These are phyloP conservation scores for Tetradesmus obliquus DNA, from an alignment of 139 green algal genomes.

Conservation along the genomic window DNA sequence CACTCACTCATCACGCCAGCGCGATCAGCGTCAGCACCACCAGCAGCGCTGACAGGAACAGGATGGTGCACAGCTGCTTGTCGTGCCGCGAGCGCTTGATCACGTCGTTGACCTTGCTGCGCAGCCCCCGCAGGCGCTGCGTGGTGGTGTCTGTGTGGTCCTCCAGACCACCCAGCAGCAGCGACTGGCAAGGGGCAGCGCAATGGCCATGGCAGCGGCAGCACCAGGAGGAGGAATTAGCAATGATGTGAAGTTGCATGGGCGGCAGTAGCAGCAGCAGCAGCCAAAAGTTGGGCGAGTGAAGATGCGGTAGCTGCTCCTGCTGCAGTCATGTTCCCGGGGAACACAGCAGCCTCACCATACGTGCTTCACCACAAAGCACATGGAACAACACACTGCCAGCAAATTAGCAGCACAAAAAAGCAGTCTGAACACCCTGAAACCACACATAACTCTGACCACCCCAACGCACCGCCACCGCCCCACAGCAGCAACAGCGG, in stretches of 20 bases:
- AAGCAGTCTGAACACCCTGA: no score
- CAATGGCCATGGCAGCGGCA: background rate
- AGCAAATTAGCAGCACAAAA: no score
- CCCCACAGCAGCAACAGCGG: no score
- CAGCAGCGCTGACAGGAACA: conserved; percentile 24
- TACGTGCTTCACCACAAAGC: no score
- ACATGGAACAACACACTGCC: no score
- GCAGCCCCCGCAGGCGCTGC: background rate
- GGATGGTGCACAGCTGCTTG: conserved; percentile 37
- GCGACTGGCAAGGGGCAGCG: background rate
- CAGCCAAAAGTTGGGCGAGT: no score
- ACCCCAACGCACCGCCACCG: no score
- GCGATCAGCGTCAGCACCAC: conserved; percentile 40
- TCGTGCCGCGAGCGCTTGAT: background rate
- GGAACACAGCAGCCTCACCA: no score
- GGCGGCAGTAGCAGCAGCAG: background rate
- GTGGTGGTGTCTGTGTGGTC: conserved; percentile 18
- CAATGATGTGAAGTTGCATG: background rate
- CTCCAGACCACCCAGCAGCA: conserved; percentile 16
- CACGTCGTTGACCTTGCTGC: conserved; percentile 10
- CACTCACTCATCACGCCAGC: background rate
- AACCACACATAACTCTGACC: no score
- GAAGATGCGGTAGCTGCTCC: no score
- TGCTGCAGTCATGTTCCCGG: no score
- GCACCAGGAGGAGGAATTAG: background rate